Evolutionary conservation across 345 rosid species (phyloP).

Genomic region (Lenwebbia sp.): DNA sequence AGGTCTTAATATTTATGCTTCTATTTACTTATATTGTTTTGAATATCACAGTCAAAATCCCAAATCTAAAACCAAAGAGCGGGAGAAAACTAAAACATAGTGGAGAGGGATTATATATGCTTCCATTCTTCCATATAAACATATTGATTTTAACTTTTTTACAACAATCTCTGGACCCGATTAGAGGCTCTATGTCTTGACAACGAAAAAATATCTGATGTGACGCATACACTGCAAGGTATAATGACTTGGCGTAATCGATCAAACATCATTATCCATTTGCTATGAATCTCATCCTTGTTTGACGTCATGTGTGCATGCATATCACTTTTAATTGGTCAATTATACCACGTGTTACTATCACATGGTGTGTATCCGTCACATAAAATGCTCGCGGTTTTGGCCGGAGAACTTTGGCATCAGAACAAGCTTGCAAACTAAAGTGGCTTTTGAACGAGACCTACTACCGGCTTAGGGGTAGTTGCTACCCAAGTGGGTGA

Average conservation of each 20-base stretch:
- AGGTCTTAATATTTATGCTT: neutral
- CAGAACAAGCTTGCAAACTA: neutral
- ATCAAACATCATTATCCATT: rapidly evolving
- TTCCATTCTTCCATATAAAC: neutral
- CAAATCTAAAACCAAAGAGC: neutral
- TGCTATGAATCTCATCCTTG: neutral
- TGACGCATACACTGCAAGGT: rapidly evolving
- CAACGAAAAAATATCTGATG: neutral
- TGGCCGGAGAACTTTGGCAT: neutral
- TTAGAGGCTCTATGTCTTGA: neutral
- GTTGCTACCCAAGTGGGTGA: no score
- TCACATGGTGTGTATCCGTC: rapidly evolving
- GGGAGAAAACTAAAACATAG: neutral
- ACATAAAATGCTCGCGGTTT: neutral
- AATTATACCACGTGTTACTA: rapidly evolving
- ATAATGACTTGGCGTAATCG: neutral
- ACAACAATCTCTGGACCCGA: neutral
- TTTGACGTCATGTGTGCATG: neutral
- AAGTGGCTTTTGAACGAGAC: no score
- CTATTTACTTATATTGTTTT: neutral
- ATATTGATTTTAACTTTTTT: neutral
- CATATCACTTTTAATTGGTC: neutral
- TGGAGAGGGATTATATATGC: neutral
- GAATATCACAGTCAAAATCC: neutral
- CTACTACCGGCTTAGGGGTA: no score